Evolutionary conservation across 1,139 yeast species (phyloP), one percentile per base, ranked within the genome.

Genomic region (Pichia sp.): DNA sequence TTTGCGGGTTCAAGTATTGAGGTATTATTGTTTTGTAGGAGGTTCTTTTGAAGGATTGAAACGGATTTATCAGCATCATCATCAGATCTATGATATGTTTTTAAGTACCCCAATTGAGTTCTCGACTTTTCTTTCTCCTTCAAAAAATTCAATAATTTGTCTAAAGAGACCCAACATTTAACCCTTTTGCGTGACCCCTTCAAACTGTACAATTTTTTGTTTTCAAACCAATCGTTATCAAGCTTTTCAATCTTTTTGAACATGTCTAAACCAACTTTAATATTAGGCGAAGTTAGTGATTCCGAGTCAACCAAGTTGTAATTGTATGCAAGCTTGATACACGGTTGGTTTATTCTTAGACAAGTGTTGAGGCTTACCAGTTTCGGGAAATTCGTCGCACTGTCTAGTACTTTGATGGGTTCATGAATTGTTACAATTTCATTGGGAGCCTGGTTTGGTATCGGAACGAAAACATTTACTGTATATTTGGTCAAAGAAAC

Each of bases 401-500:
- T 39, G 47, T 40, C 27, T 29, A 11, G 23, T 3, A 43, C 3
- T 43, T 46, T 23, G 45, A 42, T 47, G 5, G 50, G 50, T 35
- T 45, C 49, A n/a, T 38, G 44, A 16, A 44, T 39, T 11, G 46
- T 41, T 9, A 50, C 45, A 40, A 44, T 41, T 23, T 46, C 47
- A 31, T 47, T 47, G 10, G 53, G 51, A 28, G 45, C 27, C 34
- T 52, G 52, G 6, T 47, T 42, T 2, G 60, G 60, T 29, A 56
- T 49, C 5, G 62, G 61, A 7, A 59, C 34, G 31, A 52, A 53
- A 16, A 59, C 53, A 34, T 49, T 49, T 38, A 58, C 52, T 38
- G 34, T 44, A 31, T 52, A 48, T 11, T 39, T 38, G 3, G 55
- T 49, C 5, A 53, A 32, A 3, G 51, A 45, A 6, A 48, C 34